A percentile compares a stretch with the other conserved stretches of the same genome.
phyloP scores from a whole-genome alignment of 225 moss, liverwort and hornwort genomes.

The Polytrichum formosum region DNA sequence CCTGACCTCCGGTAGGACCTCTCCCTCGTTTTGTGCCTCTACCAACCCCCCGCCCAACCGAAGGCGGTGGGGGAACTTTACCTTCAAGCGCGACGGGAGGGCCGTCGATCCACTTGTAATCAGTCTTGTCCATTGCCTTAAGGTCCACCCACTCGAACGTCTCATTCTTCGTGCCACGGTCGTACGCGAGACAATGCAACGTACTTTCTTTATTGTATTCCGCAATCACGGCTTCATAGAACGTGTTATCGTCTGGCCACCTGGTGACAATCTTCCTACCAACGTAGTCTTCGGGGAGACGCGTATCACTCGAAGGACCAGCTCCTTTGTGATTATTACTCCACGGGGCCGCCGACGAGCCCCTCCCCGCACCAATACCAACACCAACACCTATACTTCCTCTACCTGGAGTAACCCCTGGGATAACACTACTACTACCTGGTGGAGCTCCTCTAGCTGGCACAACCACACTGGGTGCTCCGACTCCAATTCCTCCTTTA shows the following conservation, averaged over 20 bases:
- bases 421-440: not conserved
- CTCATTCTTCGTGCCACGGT: constrained; percentile 10
- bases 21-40: constrained; percentile 53
- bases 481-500: constrained; percentile 8
- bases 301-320: constrained; percentile 51
- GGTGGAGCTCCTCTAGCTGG: constrained; percentile 8
- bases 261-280: constrained; percentile 73
- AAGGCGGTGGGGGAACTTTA: constrained; percentile 23
- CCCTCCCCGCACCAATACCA: not conserved
- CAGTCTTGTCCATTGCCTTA: constrained; percentile 41
- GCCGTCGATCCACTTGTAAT: constrained; percentile 45
- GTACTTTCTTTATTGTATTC: constrained; percentile 46
- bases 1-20: constrained; percentile 13
- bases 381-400: constrained; percentile 7
- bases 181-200: constrained; percentile 37
- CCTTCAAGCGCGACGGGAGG: constrained; percentile 39
- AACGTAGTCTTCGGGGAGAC: constrained; percentile 45
- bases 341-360: constrained; percentile 16
- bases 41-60: constrained; percentile 34
- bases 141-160: constrained; percentile 45
- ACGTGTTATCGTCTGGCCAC: constrained; percentile 87
- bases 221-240: constrained; percentile 54
- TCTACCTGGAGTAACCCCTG: constrained; percentile 16
- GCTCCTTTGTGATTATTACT: constrained; percentile 46
- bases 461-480: not conserved